Conservation (phyloP, 805 yeast genomes). For the Schwanniomyces sp. region DNA sequence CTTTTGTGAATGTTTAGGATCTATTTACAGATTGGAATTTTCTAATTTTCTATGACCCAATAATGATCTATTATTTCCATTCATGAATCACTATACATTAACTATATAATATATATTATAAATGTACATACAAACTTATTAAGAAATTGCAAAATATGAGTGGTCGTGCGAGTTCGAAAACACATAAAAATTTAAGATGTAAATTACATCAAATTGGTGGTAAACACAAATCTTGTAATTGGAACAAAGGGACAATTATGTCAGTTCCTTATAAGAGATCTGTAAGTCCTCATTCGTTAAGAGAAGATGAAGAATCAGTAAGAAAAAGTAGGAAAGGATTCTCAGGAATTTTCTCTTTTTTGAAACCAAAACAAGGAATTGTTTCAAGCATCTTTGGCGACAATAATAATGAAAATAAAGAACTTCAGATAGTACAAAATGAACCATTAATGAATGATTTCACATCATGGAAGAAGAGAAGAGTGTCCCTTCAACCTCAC, state of each 20-base stretch:
- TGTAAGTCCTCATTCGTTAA: conserved; percentile 16
- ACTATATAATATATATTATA: not conserved
- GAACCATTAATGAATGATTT: conserved; percentile 22
- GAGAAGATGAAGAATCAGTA: conserved; percentile 1
- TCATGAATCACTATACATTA: not conserved
- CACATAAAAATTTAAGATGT: not conserved
- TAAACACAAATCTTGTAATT: not conserved
- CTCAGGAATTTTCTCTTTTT: conserved; percentile 9
- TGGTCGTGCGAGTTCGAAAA: not conserved
- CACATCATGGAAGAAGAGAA: conserved; percentile 26
- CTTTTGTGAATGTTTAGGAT: not conserved
- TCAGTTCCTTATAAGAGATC: conserved; percentile 11
- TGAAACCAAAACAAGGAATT: conserved; percentile 6
- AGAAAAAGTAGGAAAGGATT: conserved; percentile 5
- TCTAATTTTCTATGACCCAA: too few relatives aligned
- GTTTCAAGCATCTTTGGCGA: not conserved
- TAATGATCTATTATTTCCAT: too few relatives aligned
- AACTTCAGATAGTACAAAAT: conserved; percentile 6
- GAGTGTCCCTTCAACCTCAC: conserved; percentile 23
- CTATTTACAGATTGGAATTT: too few relatives aligned
- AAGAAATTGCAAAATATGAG: not conserved
- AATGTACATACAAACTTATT: not conserved
- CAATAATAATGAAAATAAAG: conserved; percentile 1
- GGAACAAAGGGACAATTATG: conserved; percentile 2
- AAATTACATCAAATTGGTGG: not conserved